Base-by-base conservation (phyloP, 2,329 filamentous ascomycete genomes). In the Scleromitrula shiraiana region DNA sequence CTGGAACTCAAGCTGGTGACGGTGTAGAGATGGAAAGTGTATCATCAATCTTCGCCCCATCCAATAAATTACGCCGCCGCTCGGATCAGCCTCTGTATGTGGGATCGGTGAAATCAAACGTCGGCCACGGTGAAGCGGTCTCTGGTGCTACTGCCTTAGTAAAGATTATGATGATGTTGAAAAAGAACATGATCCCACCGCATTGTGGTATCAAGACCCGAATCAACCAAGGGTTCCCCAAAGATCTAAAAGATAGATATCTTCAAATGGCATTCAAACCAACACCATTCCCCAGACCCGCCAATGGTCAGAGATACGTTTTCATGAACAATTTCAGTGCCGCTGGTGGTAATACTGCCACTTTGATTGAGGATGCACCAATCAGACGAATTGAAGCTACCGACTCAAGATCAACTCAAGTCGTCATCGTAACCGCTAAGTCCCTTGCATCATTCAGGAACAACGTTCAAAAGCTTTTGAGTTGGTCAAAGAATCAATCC, bases 281-380 rank as follows among this genome's bases (percentile, higher is more conserved):
- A 19, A 53, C 52, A 14, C 33, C 52, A 10, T 60, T 51, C 43
- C 39, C 32, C n/a, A 44, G 56, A 17, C 70, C 75, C 36, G 59
- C 66, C 0, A 23, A 62, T 6, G 64, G 51, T 17, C 57, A 64
- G 41, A 63, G 74, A 3, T 60, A 62, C 14, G 65, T 68, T 14
- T 53, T 56, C 35, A 41, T 59, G 38, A 80, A 81, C 61, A 77
- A 74, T 59, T 79, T 78, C 56, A 68, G 56, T 41, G 56, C 54
- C 7, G 57, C 57, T 9, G 56, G 57, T 19, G 57, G 56, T 23
- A 59, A 58, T 23, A 55, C 54, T 22, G 51, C 56, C 5, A 40
- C 54, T 15, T 43, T 59, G n/a, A 32, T 59, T 10, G 52, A 57
- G 19, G 56, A 56, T 40, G 54, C 53, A 15, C 54, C 56, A 12